A percentile compares a stretch with the other conserved stretches of the same genome.
Evolutionary conservation across 208 protist species (phyloP).

Genomic region (Leishmania major): DNA sequence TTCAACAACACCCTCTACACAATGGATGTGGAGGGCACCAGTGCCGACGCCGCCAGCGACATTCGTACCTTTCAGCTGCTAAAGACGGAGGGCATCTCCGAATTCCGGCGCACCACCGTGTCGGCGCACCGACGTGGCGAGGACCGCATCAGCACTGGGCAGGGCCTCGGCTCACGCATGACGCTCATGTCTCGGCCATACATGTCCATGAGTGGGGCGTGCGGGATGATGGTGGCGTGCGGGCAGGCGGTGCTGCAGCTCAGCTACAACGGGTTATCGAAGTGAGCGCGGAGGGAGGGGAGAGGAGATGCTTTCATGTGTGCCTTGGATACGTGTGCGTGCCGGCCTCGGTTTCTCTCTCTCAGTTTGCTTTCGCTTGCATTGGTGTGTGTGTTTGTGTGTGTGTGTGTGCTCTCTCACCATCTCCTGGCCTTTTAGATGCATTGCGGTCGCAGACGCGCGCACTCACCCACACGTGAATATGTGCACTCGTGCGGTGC

Average conservation of each 20-base stretch:
- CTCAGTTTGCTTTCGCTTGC: neutral
- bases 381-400: neutral
- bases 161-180: slow-evolving; percentile 56
- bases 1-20: slow-evolving; percentile 73
- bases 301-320: neutral
- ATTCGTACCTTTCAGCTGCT: slow-evolving; percentile 58
- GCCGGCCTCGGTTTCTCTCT: neutral
- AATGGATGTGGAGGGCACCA: slow-evolving; percentile 50
- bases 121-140: slow-evolving; percentile 24
- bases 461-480: neutral
- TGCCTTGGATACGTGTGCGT: neutral
- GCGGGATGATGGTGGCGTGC: slow-evolving; percentile 66
- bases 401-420: neutral
- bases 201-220: slow-evolving; percentile 60
- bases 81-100: slow-evolving; percentile 35
- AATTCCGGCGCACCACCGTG: slow-evolving; percentile 34
- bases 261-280: slow-evolving; percentile 45
- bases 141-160: slow-evolving; percentile 12
- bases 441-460: neutral
- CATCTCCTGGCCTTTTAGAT: neutral
- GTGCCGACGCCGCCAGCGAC: slow-evolving; percentile 20
- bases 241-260: slow-evolving; percentile 74
- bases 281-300: neutral
- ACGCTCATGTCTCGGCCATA: slow-evolving; percentile 53
- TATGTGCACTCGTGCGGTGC: neutral